Conservation (phyloP, 306 rosid species). For the Begonia fuchsioides region DNA sequence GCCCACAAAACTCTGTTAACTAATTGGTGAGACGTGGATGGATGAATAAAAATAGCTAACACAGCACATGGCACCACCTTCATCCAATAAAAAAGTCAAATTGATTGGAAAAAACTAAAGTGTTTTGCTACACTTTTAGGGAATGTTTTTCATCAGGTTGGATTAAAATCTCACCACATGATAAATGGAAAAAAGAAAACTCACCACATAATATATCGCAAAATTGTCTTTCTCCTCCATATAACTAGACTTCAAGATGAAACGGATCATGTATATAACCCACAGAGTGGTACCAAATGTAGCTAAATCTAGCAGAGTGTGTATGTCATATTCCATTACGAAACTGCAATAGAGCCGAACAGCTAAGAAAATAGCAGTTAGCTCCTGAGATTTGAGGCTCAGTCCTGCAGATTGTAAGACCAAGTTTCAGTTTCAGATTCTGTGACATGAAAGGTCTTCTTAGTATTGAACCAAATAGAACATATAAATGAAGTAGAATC, state of each 20-base stretch:
- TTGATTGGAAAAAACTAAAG: no score
- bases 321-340: conserved; percentile 91
- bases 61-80: conserved; percentile 76
- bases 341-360: conserved; percentile 86
- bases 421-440: neutral
- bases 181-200: no score
- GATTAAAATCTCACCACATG: conserved; percentile 16
- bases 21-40: conserved; percentile 75
- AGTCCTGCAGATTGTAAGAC: conserved; percentile 41
- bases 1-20: conserved; percentile 87
- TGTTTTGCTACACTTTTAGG: no score
- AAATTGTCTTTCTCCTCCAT: conserved; percentile 92
- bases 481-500: neutral
- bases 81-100: conserved; percentile 25
- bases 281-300: conserved; percentile 76
- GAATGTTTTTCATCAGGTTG: no score
- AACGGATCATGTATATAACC: conserved; percentile 89
- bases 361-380: conserved; percentile 82
- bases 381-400: conserved; percentile 81
- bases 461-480: no score
- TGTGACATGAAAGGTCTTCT: conserved; percentile 2
- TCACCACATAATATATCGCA: conserved; percentile 66
- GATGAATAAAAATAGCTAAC: conserved; percentile 73
- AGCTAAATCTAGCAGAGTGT: conserved; percentile 78
- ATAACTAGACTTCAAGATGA: conserved; percentile 68